phyloP scores from a whole-genome alignment of 768 basidiomycete species.

The Sutorius australiensis region DNA sequence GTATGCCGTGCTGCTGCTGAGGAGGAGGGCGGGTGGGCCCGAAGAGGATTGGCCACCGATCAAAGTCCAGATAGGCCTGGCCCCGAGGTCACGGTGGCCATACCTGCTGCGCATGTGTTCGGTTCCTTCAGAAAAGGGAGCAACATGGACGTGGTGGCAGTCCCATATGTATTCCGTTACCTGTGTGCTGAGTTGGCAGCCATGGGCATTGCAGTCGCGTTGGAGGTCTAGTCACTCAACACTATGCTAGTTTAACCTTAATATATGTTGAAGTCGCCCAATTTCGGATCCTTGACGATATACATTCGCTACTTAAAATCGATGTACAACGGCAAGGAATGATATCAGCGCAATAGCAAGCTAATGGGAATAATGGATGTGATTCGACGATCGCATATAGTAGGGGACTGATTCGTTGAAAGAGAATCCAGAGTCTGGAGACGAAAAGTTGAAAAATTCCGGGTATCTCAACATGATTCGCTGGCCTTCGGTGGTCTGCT shows the following conservation, averaged over 20 bases:
- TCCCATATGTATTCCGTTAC: slow-evolving; percentile 94
- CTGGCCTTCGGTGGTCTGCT: not conserved
- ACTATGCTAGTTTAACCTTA: not conserved
- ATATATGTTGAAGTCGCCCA: not conserved
- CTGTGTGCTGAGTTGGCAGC: slow-evolving; percentile 95
- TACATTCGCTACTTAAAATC: slow-evolving; percentile 11
- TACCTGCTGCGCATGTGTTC: slow-evolving; percentile 67
- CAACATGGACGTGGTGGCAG: slow-evolving; percentile 90
- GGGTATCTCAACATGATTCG: slow-evolving; percentile 17
- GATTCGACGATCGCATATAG: slow-evolving; percentile 13
- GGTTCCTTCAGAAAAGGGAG: slow-evolving; percentile 59
- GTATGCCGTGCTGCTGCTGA: slow-evolving; percentile 78
- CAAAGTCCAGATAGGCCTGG: slow-evolving; percentile 42
- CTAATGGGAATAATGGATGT: slow-evolving; percentile 12
- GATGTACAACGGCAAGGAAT: slow-evolving; percentile 10
- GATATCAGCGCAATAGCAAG: slow-evolving; percentile 11
- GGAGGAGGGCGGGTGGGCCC: slow-evolving; percentile 57
- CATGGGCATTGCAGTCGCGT: slow-evolving; percentile 92
- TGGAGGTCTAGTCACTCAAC: slow-evolving; percentile 58
- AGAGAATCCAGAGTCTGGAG: slow-evolving; percentile 8
- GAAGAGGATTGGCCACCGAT: slow-evolving; percentile 57
- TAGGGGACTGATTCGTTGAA: not conserved
- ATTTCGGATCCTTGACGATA: not conserved
- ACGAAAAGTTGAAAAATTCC: not conserved
- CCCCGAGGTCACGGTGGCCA: slow-evolving; percentile 58